A percentile compares a stretch with the other conserved stretches of the same genome.
Evolutionary conservation across 2,329 filamentous ascomycete species (phyloP).

Genomic region (Helicocarpus griseus): DNA sequence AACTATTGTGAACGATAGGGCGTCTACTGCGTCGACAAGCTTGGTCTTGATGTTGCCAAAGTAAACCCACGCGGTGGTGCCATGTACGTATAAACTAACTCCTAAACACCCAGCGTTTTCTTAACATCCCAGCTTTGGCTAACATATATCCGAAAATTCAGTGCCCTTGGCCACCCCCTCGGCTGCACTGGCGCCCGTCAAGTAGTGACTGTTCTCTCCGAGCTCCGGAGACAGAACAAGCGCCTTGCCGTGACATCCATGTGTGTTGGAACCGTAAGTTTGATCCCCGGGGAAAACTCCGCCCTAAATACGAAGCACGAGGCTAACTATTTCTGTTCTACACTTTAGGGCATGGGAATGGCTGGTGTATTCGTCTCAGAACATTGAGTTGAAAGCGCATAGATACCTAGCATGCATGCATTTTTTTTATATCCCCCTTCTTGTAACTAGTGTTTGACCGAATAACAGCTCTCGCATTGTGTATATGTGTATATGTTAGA

Average conservation of each 20-base stretch:
- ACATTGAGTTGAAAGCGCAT: constrained; percentile 36
- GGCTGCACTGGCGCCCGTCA: constrained; percentile 87
- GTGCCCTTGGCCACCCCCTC: constrained; percentile 80
- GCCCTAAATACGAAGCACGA: neutral
- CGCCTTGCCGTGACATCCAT: constrained; percentile 82
- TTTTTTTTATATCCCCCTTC: too few relatives aligned
- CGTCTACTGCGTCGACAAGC: constrained; percentile 77
- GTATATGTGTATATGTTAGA: too few relatives aligned
- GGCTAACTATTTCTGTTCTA: neutral
- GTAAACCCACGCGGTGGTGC: constrained; percentile 92
- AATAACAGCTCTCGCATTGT: too few relatives aligned
- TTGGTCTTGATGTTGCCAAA: constrained; percentile 69
- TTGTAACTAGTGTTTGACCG: too few relatives aligned
- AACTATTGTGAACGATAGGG: constrained; percentile 49
- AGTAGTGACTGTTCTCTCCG: constrained; percentile 77
- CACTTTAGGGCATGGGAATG: constrained; percentile 54
- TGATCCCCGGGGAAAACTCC: constrained; percentile 35
- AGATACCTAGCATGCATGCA: too few relatives aligned
- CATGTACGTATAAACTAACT: constrained; percentile 41
- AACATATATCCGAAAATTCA: constrained; percentile 8
- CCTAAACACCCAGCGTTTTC: neutral
- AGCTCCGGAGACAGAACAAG: constrained; percentile 69
- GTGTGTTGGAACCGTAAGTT: constrained; percentile 79
- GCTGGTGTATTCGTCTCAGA: constrained; percentile 88
- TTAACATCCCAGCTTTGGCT: neutral